These are phyloP conservation scores for Candida ascalaphidarum DNA, from an alignment of 805 yeast genomes.

Conservation along the genomic window DNA sequence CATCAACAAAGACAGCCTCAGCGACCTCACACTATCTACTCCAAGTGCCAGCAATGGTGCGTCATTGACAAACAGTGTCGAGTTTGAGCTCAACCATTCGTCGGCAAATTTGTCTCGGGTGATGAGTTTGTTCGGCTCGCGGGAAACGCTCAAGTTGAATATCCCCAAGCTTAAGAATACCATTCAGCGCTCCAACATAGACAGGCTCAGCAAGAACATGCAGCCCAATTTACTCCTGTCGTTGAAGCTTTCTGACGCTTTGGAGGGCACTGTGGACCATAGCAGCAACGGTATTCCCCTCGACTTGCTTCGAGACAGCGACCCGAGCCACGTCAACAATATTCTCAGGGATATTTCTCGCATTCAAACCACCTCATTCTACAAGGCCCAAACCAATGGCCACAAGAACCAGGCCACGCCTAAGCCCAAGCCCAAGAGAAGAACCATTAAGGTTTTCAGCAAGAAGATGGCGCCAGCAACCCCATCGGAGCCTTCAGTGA, in stretches of 20 bases:
- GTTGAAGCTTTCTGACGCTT: constrained; percentile 19
- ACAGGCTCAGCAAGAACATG: constrained; percentile 27
- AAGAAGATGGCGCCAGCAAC: constrained; percentile 1
- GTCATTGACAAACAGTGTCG: constrained; percentile 5
- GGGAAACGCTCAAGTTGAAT: constrained; percentile 72
- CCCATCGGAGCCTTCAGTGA: too few relatives aligned
- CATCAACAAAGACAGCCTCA: constrained; percentile 10
- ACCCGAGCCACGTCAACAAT: constrained; percentile 22
- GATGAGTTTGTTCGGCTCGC: constrained; percentile 48
- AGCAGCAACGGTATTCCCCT: constrained; percentile 31
- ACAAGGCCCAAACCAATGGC: constrained; percentile 18
- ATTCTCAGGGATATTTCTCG: constrained; percentile 33
- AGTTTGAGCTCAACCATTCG: constrained; percentile 6
- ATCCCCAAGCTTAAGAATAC: constrained; percentile 52
- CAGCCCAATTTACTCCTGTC: constrained; percentile 29
- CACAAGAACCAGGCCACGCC: constrained; percentile 9
- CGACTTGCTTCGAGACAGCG: constrained; percentile 21
- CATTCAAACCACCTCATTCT: constrained; percentile 37
- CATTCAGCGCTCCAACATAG: constrained; percentile 48
- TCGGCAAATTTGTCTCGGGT: constrained; percentile 38
- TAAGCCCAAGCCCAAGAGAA: constrained; percentile 30
- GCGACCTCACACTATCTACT: too few relatives aligned
- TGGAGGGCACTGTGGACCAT: constrained; percentile 4
- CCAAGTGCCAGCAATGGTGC: neutral
- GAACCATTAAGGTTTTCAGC: constrained; percentile 24